Conservation (phyloP, 768 basidiomycete species). For the Russula foetens region DNA sequence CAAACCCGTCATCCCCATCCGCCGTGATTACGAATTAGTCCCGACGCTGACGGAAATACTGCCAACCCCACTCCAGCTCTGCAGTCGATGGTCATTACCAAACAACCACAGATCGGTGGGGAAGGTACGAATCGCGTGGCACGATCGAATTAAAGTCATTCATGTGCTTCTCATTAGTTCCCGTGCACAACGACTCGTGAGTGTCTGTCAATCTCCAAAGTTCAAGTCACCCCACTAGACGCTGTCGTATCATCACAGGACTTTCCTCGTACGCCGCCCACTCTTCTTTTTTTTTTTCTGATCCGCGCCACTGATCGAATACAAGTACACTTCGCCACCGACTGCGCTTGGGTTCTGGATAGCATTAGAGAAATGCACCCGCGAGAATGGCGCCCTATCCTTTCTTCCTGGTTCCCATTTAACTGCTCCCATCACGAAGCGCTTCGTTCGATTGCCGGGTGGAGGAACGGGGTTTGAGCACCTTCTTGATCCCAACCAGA, state of each 20-base stretch:
- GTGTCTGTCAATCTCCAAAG: slow-evolving; percentile 26
- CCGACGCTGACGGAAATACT: slow-evolving; percentile 6
- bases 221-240: background rate
- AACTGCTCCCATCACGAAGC: slow-evolving; percentile 61
- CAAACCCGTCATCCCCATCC: background rate
- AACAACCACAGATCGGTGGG: slow-evolving; percentile 89
- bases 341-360: slow-evolving; percentile 96
- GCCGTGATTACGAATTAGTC: slow-evolving; percentile 2
- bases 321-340: slow-evolving; percentile 89
- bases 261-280: slow-evolving; percentile 52
- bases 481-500: slow-evolving; percentile 34
- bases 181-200: slow-evolving; percentile 90
- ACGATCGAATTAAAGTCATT: background rate
- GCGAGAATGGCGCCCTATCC: slow-evolving; percentile 74
- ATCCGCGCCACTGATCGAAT: slow-evolving; percentile 11
- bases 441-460: slow-evolving; percentile 69
- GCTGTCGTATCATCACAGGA: slow-evolving; percentile 33
- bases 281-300: background rate
- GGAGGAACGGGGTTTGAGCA: slow-evolving; percentile 84
- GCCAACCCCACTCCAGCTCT: slow-evolving; percentile 42
- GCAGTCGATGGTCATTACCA: slow-evolving; percentile 94
- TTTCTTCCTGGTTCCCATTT: slow-evolving; percentile 91
- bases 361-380: slow-evolving; percentile 82
- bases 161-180: slow-evolving; percentile 41
- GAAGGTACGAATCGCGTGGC: slow-evolving; percentile 46